phyloP scores from a whole-genome alignment of 164 flowering plant genomes.

The Piper longum region DNA sequence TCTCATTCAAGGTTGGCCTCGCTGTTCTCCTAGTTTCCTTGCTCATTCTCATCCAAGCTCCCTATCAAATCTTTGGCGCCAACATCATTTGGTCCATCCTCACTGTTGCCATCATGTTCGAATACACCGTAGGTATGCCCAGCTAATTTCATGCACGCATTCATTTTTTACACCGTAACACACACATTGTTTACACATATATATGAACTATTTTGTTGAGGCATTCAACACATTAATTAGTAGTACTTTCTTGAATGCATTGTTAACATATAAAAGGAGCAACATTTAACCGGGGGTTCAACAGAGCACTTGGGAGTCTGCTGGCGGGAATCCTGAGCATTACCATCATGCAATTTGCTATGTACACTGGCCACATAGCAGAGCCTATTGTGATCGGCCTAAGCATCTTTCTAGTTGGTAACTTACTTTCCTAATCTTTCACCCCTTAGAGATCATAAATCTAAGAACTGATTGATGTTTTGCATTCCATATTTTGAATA shows the following conservation, averaged over 20 bases:
- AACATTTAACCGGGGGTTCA: conserved; percentile 72
- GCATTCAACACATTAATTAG: not conserved
- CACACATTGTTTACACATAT: not conserved
- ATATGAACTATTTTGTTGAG: not conserved
- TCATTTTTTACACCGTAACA: not conserved
- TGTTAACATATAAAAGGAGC: conserved; percentile 28
- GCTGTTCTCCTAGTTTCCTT: conserved; percentile 68
- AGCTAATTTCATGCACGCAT: not conserved
- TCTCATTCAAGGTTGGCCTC: conserved; percentile 64
- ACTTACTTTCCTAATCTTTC: conserved; percentile 1
- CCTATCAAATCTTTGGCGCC: conserved; percentile 64
- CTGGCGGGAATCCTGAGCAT: conserved; percentile 68
- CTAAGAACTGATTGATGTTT: not conserved
- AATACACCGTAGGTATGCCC: conserved; percentile 80
- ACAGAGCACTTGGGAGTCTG: conserved; percentile 76
- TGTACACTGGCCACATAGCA: conserved; percentile 27
- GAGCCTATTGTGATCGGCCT: conserved; percentile 58
- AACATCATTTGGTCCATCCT: conserved; percentile 82
- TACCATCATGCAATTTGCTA: conserved; percentile 38
- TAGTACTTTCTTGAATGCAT: too few species aligned
- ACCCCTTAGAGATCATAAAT: not conserved
- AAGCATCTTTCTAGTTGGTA: conserved; percentile 63
- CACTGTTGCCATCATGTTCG: conserved; percentile 87
- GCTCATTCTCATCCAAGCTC: conserved; percentile 52
- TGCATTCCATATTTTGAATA: not conserved